Evolutionary conservation across 371 early-diverging fungal genomes (phyloP), one percentile per base, ranked within the genome.

Genomic region (Circinella umbellata): DNA sequence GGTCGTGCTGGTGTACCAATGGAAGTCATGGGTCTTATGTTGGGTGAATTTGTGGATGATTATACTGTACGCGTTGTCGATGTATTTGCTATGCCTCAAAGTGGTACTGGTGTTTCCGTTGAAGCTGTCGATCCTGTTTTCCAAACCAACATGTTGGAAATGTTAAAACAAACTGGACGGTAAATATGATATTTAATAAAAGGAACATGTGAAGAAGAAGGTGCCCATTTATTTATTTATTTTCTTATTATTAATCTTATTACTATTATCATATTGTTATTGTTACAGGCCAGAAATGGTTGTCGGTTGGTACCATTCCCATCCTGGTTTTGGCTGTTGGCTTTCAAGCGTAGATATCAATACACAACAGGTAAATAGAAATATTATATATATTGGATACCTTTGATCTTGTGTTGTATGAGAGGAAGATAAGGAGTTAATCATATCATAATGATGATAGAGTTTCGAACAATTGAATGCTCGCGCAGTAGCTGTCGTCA

Each of bases 261-360:
- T 27, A 27, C 27, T 27, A 27, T 27, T 27, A 27, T 27, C 2
- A 27, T 27, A 27, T 27, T 27, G 27, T 2, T 27, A 27, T 27
- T 27, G 2, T 27, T 62, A 15, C 72, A 95, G 99, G 76, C 95
- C 96, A 18, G 99, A 99, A 80, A 96, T 95, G 88, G 99, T 99
- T n/a, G 99, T 99, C 20, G 99, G 99, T 18, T 99, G 99, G 99
- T 99, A 99, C 81, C 99, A 99, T 88, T 98, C 99, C 65, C 99
- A 99, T 84, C 99, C 99, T 37, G 99, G 99, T 64, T 99, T 99
- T 78, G 99, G 99, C 27, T 99, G 99, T 88, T 99, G 99, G 99
- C 90, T 99, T 37, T 98, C 99, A 15, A 98, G 95, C 73, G 99
- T 99, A 17, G 99, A 99, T 85, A 95, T 99, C 55, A 98, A 97